Evolutionary conservation across 139 green algal genomes (phyloP).

Genomic region (Chlorella sp.): DNA sequence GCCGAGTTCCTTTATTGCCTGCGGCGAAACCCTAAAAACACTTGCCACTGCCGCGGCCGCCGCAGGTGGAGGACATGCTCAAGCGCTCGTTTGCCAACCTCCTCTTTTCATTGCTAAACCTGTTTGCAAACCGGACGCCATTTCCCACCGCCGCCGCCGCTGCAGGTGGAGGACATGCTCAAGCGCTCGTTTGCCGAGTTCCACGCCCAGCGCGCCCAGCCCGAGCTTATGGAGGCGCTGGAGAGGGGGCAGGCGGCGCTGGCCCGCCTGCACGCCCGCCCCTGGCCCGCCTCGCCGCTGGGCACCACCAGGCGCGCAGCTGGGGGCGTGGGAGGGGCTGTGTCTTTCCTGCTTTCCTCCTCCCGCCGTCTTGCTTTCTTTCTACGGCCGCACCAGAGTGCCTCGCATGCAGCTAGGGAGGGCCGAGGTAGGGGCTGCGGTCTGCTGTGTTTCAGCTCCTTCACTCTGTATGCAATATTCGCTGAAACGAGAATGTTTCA

Average conservation of each 20-base stretch:
- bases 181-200: constrained; percentile 95
- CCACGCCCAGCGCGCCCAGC: constrained; percentile 80
- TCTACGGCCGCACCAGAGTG: no score
- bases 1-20: no score
- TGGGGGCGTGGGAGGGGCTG: no score
- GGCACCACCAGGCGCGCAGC: constrained; percentile 46
- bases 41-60: background rate
- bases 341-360: background rate
- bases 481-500: no score
- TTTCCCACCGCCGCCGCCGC: background rate
- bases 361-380: no score
- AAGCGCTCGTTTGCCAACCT: constrained; percentile 93
- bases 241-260: constrained; percentile 58
- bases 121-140: no score
- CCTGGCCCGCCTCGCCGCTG: constrained; percentile 64
- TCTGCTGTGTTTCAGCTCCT: no score
- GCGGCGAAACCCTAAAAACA: no score
- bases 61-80: constrained; percentile 96
- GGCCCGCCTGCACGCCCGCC: constrained; percentile 19
- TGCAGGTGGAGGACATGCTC: constrained; percentile 96
- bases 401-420: no score
- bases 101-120: no score
- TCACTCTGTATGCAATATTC: no score
- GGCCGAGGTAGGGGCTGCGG: no score
- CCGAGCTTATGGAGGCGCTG: constrained; percentile 67